Evolutionary conservation across 2,329 filamentous ascomycete genomes (phyloP).

Genomic region (Colletotrichum sp.): DNA sequence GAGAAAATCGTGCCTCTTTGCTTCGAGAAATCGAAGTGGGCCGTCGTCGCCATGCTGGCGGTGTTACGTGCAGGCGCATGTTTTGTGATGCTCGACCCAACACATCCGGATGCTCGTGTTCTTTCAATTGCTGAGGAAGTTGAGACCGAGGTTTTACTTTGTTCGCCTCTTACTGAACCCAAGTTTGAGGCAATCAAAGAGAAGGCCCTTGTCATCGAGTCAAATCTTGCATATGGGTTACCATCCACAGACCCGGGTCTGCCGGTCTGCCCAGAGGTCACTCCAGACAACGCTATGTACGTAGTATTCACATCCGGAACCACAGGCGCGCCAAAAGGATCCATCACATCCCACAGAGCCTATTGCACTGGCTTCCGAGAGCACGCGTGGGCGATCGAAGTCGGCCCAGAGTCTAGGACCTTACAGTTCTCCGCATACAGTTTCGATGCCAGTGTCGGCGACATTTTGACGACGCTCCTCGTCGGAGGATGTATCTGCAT

Average conservation of each 20-base stretch:
- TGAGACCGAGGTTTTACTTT: slow-evolving; percentile 6
- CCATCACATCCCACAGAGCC: slow-evolving; percentile 37
- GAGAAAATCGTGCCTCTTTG: slow-evolving; percentile 1
- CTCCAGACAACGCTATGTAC: slow-evolving; percentile 22
- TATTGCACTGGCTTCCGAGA: neutral
- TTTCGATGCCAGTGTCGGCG: slow-evolving; percentile 56
- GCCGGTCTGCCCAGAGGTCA: neutral
- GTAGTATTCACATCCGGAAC: slow-evolving; percentile 61
- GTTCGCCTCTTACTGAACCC: neutral
- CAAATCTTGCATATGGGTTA: neutral
- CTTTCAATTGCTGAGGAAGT: neutral
- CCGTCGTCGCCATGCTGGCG: slow-evolving; percentile 22
- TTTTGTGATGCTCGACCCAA: slow-evolving; percentile 20
- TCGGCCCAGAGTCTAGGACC: neutral
- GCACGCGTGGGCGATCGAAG: neutral
- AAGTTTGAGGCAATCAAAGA: neutral
- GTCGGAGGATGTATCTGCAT: slow-evolving; percentile 57
- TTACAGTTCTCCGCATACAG: slow-evolving; percentile 56
- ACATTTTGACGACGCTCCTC: slow-evolving; percentile 56
- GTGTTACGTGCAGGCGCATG: slow-evolving; percentile 24
- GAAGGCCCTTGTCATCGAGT: neutral
- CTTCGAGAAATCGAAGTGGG: slow-evolving; percentile 22
- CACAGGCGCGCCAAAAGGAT: slow-evolving; percentile 55
- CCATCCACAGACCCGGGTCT: neutral
- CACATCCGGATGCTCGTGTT: neutral